A percentile compares a stretch with the other conserved stretches of the same genome.
Conservation (phyloP, 768 basidiomycete genomes). For the Pleurotus tuber-regium region DNA sequence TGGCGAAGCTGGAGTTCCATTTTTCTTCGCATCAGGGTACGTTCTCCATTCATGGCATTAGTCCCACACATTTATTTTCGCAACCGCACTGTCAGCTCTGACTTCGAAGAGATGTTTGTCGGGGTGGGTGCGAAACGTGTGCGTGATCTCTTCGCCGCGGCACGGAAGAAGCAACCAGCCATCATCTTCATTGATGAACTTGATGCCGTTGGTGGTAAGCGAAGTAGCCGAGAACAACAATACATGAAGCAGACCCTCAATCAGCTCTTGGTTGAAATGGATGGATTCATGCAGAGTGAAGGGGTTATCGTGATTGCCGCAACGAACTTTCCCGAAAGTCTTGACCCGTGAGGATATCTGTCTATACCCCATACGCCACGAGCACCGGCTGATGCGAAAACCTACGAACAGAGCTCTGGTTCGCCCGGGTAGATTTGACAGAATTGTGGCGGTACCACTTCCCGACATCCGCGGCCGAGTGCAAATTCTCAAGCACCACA, state of each 20-base stretch:
- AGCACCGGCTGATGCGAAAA: constrained; percentile 10
- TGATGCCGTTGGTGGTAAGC: constrained; percentile 90
- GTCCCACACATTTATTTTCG: neutral
- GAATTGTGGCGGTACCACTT: constrained; percentile 86
- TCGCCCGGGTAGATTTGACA: constrained; percentile 95
- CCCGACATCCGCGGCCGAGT: constrained; percentile 93
- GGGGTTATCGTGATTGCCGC: constrained; percentile 95
- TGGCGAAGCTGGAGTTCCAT: constrained; percentile 96
- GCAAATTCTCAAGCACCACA: constrained; percentile 92
- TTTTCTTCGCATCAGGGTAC: constrained; percentile 93
- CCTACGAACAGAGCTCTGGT: constrained; percentile 71
- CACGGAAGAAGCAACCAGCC: constrained; percentile 91
- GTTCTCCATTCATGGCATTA: constrained; percentile 16
- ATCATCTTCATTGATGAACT: constrained; percentile 99
- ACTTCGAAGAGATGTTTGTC: constrained; percentile 98
- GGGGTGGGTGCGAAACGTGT: constrained; percentile 95
- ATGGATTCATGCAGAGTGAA: constrained; percentile 92
- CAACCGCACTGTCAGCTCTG: constrained; percentile 50
- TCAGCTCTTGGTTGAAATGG: constrained; percentile 95
- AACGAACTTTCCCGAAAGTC: constrained; percentile 95
- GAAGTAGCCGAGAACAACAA: constrained; percentile 79
- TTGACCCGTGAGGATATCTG: constrained; percentile 70
- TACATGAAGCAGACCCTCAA: constrained; percentile 95
- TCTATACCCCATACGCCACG: neutral
- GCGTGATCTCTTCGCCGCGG: constrained; percentile 90